phyloP scores from a whole-genome alignment of 2,329 filamentous ascomycete genomes.

The Arthrobotrys entomopaga region DNA sequence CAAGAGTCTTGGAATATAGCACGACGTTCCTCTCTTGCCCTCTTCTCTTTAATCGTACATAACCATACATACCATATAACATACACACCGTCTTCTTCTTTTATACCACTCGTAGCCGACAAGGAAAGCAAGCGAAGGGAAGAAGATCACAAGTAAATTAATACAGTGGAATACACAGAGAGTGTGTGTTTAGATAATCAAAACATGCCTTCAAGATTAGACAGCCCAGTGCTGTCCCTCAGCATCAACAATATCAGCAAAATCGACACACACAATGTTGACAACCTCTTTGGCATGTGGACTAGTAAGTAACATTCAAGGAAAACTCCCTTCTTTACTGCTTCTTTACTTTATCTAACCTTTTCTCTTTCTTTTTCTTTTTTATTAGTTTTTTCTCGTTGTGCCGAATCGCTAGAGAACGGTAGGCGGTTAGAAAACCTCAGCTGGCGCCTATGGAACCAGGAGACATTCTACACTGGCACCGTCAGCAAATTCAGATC shows the following conservation, averaged over 20 bases:
- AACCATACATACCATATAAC: not conserved
- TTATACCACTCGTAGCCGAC: conserved; percentile 13
- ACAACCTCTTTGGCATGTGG: conserved; percentile 97
- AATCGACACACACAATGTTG: conserved; percentile 90
- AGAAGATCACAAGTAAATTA: not conserved
- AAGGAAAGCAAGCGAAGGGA: not conserved
- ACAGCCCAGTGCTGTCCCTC: conserved; percentile 87
- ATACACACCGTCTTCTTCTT: not conserved
- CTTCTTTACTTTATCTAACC: conserved; percentile 49
- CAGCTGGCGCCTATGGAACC: conserved; percentile 93
- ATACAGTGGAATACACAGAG: not conserved
- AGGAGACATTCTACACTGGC: conserved; percentile 80
- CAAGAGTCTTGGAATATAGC: conserved; percentile 54
- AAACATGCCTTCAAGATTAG: conserved; percentile 84
- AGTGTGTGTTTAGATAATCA: conserved; percentile 49
- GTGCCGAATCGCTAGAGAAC: conserved; percentile 91
- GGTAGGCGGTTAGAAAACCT: conserved; percentile 92
- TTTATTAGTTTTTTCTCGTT: conserved; percentile 86
- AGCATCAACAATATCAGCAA: conserved; percentile 92
- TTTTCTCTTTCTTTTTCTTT: too few species aligned
- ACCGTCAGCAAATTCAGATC: conserved; percentile 48
- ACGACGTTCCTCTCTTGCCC: conserved; percentile 53
- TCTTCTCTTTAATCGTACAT: not conserved
- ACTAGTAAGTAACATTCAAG: conserved; percentile 73
- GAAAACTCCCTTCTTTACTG: not conserved